Evolutionary conservation across 1,284 basidiomycete species (phyloP), one percentile per base, ranked within the genome.

Genomic region (Ceratobasidium sp.): DNA sequence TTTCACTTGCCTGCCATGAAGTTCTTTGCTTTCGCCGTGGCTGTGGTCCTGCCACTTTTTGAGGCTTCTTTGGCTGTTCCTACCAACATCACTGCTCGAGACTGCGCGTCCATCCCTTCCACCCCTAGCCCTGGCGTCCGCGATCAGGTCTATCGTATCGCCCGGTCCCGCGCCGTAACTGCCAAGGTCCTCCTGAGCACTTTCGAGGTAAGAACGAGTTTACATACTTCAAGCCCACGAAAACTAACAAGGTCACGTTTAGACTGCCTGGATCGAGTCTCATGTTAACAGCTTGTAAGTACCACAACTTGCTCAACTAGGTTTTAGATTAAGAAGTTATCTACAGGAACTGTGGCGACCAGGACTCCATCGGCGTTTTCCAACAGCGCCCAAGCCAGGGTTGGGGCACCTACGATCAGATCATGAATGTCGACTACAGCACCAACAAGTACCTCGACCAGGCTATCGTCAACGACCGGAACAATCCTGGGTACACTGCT

Each of bases 371-470:
- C 42, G 78, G 78, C 1, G 78, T 76, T 46, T 79, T 79, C 72
- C 78, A 79, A 58, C 78, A 79, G 66, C 78, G 78, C 56, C 78
- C 78, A 2, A 75, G 71, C 40, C 71, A 75, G 58, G 78, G 78
- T 46, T 79, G 78, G 78, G 78, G 78, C 23, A 79, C 55, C 73
- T 61, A 55, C 44, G 66, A 76, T 42, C 72, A 79, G 67, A 79
- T 79, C 67, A 76, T 76, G 78, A 63, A 79, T 56, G 46, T 77
- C 18, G 55, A 61, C 64, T 77, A 79, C 28, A 77, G 73, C 64
- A 67, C 73, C 18, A 44, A 44, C 53, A 77, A 77, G 73, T 77
- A 58, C 40, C 73, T 77, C 23, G 73, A 77, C 42, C 73, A 76
- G 23, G 73, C 73, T 28, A 76, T 76, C 28, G 51, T 67, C 33